phyloP scores from a whole-genome alignment of 345 rosid species.

The Hevea brasiliensis region DNA sequence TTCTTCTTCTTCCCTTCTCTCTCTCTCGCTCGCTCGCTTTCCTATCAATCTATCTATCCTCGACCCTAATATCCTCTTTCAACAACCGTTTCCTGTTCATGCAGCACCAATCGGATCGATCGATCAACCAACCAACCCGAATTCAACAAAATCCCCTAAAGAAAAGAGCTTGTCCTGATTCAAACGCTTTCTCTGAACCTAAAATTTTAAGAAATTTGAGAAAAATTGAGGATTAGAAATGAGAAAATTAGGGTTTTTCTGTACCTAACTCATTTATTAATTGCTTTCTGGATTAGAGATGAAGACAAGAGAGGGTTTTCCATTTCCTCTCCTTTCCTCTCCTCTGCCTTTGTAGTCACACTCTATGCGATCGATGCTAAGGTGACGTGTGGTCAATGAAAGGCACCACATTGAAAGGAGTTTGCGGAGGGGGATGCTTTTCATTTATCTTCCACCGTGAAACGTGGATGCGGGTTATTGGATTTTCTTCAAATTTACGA shows the following conservation, averaged over 20 bases:
- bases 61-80: constrained; percentile 13
- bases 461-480: background rate
- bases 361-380: background rate
- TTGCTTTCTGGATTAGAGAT: too few relatives aligned
- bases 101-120: constrained; percentile 9
- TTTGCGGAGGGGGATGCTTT: too few relatives aligned
- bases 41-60: constrained; percentile 1
- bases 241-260: background rate
- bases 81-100: constrained; percentile 12
- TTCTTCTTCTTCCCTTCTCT: background rate
- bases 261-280: background rate
- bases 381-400: constrained; percentile 9
- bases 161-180: background rate
- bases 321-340: background rate
- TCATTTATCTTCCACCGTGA: background rate
- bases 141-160: constrained; percentile 1
- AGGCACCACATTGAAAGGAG: background rate
- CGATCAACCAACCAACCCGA: background rate
- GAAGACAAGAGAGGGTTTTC: background rate
- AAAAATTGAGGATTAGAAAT: background rate
- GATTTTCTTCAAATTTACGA: background rate
- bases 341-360: background rate
- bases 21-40: background rate
- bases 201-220: too few relatives aligned
- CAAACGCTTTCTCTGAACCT: too few relatives aligned